These are phyloP conservation scores for Rhizophora mangle DNA, from an alignment of 345 rosid genomes.

Conservation along the genomic window DNA sequence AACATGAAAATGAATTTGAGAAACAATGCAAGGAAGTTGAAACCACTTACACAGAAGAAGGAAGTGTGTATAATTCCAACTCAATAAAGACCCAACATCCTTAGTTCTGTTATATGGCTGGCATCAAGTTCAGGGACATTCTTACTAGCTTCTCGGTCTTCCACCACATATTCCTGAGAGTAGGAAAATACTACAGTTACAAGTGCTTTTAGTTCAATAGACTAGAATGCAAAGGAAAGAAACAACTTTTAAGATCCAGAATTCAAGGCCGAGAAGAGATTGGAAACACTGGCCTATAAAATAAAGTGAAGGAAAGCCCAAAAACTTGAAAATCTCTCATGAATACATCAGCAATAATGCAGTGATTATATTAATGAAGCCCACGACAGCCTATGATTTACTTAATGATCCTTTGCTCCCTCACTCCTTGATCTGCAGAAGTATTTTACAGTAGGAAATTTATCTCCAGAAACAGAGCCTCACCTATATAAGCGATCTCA, in stretches of 20 bases:
- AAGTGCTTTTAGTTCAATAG: neutral
- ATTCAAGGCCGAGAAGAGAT: neutral
- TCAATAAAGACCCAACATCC: conserved; percentile 83
- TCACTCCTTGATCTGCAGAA: too few species aligned
- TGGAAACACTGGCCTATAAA: neutral
- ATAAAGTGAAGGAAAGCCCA: neutral
- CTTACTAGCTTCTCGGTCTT: conserved; percentile 75
- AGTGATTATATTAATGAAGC: too few species aligned
- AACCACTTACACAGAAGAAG: conserved; percentile 29
- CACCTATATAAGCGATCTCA: too few species aligned
- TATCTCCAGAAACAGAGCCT: too few species aligned
- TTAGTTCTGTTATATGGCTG: conserved; percentile 79
- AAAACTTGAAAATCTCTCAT: too few species aligned
- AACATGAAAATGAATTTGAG: neutral
- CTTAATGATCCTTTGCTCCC: too few species aligned
- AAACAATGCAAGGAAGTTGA: neutral
- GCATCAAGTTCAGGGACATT: conserved; percentile 78
- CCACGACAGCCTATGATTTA: too few species aligned
- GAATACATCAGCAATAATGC: too few species aligned
- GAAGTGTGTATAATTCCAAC: conserved; percentile 17
- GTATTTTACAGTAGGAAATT: too few species aligned
- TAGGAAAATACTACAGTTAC: neutral
- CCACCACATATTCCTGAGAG: conserved; percentile 86
- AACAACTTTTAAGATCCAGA: neutral
- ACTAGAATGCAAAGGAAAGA: neutral